Conservation (phyloP, 2,329 filamentous ascomycete genomes). For the Diplodia mutila region DNA sequence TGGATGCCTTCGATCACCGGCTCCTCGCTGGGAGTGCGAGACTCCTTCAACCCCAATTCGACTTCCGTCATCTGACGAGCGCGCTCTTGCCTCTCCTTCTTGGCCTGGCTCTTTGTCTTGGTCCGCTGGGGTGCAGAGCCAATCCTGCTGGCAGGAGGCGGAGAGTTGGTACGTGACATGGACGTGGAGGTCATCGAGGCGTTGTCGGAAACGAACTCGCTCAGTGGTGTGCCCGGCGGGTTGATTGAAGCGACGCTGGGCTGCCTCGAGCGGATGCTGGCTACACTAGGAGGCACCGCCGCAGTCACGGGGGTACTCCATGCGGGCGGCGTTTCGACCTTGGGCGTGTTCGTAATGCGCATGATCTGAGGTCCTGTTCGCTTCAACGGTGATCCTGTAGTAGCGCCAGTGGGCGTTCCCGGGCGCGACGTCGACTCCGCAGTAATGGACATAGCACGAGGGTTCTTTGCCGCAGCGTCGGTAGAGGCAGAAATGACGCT, state of each 20-base stretch:
- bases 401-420: slow-evolving; percentile 57
- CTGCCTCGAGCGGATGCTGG: slow-evolving; percentile 54
- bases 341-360: slow-evolving; percentile 70
- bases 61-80: slow-evolving; percentile 67
- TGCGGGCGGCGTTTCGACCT: slow-evolving; percentile 58
- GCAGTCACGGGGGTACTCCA: slow-evolving; percentile 37
- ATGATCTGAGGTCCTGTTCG: slow-evolving; percentile 64
- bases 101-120: slow-evolving; percentile 77
- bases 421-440: slow-evolving; percentile 40
- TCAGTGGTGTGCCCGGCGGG: slow-evolving; percentile 72
- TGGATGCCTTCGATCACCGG: slow-evolving; percentile 67
- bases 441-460: slow-evolving; percentile 33
- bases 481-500: neutral
- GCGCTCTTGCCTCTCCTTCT: slow-evolving; percentile 70
- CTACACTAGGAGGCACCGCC: slow-evolving; percentile 42
- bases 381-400: slow-evolving; percentile 48
- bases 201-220: slow-evolving; percentile 76
- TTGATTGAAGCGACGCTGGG: slow-evolving; percentile 62
- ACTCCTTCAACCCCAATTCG: slow-evolving; percentile 41
- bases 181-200: slow-evolving; percentile 75
- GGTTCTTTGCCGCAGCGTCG: slow-evolving; percentile 34
- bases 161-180: slow-evolving; percentile 71
- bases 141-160: slow-evolving; percentile 62
- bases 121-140: slow-evolving; percentile 69
- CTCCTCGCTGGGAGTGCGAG: slow-evolving; percentile 35